Evolutionary conservation across 2,329 filamentous ascomycete genomes (phyloP).

Genomic region (Fusarium burgessii): DNA sequence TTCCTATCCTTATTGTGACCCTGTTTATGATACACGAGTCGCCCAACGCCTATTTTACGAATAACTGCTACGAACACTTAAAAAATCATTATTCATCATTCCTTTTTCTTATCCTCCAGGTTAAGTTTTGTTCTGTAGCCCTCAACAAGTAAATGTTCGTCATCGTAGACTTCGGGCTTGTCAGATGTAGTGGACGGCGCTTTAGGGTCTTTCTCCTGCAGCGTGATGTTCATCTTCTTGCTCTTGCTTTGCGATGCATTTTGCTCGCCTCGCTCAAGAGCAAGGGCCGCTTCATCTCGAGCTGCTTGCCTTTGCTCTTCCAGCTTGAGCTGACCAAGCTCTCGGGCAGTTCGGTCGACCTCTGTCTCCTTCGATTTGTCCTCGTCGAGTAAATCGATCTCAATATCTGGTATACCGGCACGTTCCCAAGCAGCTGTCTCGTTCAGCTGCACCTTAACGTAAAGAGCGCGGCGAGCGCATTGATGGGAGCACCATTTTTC

Average conservation of each 20-base stretch:
- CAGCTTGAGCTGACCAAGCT: conserved; percentile 58
- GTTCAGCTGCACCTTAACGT: conserved; percentile 87
- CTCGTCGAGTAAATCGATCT: conserved; percentile 76
- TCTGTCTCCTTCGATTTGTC: conserved; percentile 63
- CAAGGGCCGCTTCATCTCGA: conserved; percentile 58
- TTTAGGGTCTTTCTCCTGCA: conserved; percentile 62
- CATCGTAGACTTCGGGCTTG: conserved; percentile 49
- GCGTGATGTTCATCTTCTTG: conserved; percentile 60
- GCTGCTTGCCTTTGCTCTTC: conserved; percentile 57
- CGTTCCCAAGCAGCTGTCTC: conserved; percentile 90
- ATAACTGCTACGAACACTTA: background rate
- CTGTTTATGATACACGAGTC: conserved; percentile 19
- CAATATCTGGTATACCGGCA: conserved; percentile 65
- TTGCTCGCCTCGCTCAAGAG: conserved; percentile 60
- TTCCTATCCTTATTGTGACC: conserved; percentile 17
- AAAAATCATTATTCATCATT: background rate
- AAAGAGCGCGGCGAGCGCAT: conserved; percentile 84
- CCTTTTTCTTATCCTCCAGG: conserved; percentile 21
- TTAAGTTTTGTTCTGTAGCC: conserved; percentile 60
- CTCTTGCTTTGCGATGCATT: conserved; percentile 47
- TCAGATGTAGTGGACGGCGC: conserved; percentile 34
- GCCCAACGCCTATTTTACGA: conserved; percentile 32
- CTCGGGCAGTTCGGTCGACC: conserved; percentile 51
- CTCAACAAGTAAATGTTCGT: conserved; percentile 61
- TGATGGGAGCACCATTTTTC: conserved; percentile 88